A percentile compares a stretch with the other conserved stretches of the same genome.
Evolutionary conservation across 768 basidiomycete species (phyloP).

Genomic region (Lepiota brunneoincarnata): DNA sequence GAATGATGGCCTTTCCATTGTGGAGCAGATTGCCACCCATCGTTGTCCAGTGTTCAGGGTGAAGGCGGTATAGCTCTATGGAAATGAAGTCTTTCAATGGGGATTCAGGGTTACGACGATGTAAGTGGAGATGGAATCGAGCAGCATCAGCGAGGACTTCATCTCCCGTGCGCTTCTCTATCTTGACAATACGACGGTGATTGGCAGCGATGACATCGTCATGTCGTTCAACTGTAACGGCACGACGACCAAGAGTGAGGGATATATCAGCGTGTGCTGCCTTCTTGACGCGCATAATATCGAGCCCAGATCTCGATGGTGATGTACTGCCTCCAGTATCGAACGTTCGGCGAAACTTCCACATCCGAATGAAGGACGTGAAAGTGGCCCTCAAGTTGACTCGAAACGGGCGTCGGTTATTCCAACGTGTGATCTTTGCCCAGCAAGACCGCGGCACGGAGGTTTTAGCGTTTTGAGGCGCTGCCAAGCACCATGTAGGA

Average conservation of each 20-base stretch:
- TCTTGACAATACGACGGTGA: conserved; percentile 33
- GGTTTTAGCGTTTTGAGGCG: conserved; percentile 31
- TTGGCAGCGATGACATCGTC: conserved; percentile 37
- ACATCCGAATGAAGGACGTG: conserved; percentile 40
- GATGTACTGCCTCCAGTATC: conserved; percentile 30
- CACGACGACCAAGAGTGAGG: conserved; percentile 36
- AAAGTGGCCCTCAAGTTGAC: conserved; percentile 49
- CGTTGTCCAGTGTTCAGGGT: conserved; percentile 40
- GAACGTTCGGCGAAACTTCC: conserved; percentile 40
- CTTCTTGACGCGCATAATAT: conserved; percentile 43
- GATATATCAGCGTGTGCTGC: conserved; percentile 49
- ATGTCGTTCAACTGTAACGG: conserved; percentile 42
- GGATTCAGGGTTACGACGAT: conserved; percentile 44
- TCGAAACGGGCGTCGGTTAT: conserved; percentile 52
- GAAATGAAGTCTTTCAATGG: conserved; percentile 46
- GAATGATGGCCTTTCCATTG: conserved; percentile 46
- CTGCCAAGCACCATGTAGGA: conserved; percentile 57
- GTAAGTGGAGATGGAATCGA: conserved; percentile 56
- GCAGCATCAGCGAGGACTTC: conserved; percentile 56
- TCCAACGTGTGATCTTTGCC: conserved; percentile 51
- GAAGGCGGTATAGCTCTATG: conserved; percentile 51
- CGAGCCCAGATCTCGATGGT: conserved; percentile 36
- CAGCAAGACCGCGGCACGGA: conserved; percentile 41
- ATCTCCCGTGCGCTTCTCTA: conserved; percentile 28
- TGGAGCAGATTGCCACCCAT: conserved; percentile 44